These are phyloP conservation scores for Cladosporium sphaerospermum DNA, from an alignment of 2,329 filamentous ascomycete genomes.

Conservation along the genomic window DNA sequence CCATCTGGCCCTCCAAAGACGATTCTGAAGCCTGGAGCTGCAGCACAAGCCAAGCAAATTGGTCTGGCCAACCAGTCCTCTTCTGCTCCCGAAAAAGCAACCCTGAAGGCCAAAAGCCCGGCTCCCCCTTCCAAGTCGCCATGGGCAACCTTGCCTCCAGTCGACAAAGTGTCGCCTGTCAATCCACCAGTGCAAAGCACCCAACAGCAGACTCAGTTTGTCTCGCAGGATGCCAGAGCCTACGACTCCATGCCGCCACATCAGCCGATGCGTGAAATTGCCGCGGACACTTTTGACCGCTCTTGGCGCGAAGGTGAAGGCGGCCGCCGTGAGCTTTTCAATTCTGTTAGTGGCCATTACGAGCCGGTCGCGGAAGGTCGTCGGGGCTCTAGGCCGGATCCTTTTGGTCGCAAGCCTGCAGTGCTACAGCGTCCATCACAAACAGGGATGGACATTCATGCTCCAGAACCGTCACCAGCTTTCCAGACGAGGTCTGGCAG, in stretches of 20 bases:
- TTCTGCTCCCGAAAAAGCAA: conserved; percentile 49
- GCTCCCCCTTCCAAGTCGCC: conserved; percentile 77
- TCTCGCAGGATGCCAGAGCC: conserved; percentile 49
- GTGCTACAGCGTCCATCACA: conserved; percentile 65
- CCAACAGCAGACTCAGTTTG: conserved; percentile 35
- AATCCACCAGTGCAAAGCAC: conserved; percentile 47
- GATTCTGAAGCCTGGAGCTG: conserved; percentile 43
- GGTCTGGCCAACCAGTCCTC: conserved; percentile 36
- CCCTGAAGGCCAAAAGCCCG: conserved; percentile 66
- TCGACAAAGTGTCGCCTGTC: conserved; percentile 72
- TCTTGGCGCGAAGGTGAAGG: conserved; percentile 67
- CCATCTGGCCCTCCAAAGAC: conserved; percentile 37
- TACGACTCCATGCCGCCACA: conserved; percentile 50
- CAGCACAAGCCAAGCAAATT: conserved; percentile 31
- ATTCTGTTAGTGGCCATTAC: conserved; percentile 90
- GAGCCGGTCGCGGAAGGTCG: conserved; percentile 76
- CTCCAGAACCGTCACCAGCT: conserved; percentile 75
- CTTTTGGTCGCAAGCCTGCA: conserved; percentile 63
- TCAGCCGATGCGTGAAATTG: conserved; percentile 69
- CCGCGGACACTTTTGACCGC: conserved; percentile 87
- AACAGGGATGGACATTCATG: conserved; percentile 52
- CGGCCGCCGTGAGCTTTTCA: conserved; percentile 73
- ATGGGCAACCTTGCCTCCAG: conserved; percentile 79
- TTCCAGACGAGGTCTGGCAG: conserved; percentile 71
- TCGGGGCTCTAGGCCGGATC: conserved; percentile 61